phyloP scores from a whole-genome alignment of 163 green algal genomes.

The Volvox carteri region DNA sequence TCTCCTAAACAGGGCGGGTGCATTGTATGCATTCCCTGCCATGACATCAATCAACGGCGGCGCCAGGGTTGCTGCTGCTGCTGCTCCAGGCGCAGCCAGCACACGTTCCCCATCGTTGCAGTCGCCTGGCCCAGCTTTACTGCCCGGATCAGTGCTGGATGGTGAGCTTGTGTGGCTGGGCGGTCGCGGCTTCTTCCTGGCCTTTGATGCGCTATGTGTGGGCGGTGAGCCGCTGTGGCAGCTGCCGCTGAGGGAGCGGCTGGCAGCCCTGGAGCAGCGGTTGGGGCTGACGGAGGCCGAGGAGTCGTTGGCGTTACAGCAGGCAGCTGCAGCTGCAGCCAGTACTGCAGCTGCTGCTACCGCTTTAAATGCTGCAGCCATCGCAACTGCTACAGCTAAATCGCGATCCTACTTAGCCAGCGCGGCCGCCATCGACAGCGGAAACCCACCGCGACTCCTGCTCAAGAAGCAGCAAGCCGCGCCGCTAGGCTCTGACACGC shows the following conservation, averaged over 20 bases:
- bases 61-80: too few species aligned
- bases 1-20: constrained; percentile 51
- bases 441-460: too few species aligned
- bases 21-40: constrained; percentile 48
- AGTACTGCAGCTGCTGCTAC: constrained; percentile 1
- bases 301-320: background rate
- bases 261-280: constrained; percentile 29
- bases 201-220: constrained; percentile 54
- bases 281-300: constrained; percentile 29
- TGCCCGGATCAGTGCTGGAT: constrained; percentile 55
- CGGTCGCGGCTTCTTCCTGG: constrained; percentile 54
- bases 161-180: constrained; percentile 58
- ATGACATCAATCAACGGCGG: too few species aligned
- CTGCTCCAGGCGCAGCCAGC: too few species aligned
- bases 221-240: constrained; percentile 46
- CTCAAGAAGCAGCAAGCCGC: constrained; percentile 67
- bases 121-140: too few species aligned
- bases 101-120: too few species aligned
- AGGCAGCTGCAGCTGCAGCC: constrained; percentile 1
- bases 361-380: background rate
- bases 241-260: constrained; percentile 40
- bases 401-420: too few species aligned
- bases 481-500: constrained; percentile 14
- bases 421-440: too few species aligned
- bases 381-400: background rate